phyloP scores from a whole-genome alignment of 352 stramenopile species.

The Pythium rishiriense region DNA sequence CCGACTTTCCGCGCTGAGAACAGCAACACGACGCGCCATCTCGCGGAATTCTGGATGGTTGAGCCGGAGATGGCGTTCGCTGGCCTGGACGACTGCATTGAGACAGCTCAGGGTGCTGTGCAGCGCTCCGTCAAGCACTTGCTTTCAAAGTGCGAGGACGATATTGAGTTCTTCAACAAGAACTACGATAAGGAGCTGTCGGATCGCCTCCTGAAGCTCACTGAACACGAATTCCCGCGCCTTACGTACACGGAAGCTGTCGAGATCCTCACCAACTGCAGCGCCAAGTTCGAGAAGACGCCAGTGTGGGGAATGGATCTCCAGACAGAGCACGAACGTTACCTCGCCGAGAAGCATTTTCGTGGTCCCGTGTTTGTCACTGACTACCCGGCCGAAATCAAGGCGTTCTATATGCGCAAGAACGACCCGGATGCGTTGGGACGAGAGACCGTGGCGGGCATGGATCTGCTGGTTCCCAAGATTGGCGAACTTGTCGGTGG shows the following conservation, averaged over 20 bases:
- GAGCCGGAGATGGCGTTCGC: slow-evolving; percentile 93
- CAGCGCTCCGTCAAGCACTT: slow-evolving; percentile 86
- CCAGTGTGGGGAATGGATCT: slow-evolving; percentile 95
- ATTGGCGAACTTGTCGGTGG: slow-evolving; percentile 97
- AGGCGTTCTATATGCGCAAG: slow-evolving; percentile 99
- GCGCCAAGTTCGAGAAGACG: slow-evolving; percentile 81
- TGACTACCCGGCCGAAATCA: slow-evolving; percentile 97
- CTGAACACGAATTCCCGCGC: slow-evolving; percentile 88
- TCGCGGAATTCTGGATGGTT: slow-evolving; percentile 99
- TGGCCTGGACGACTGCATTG: slow-evolving; percentile 88
- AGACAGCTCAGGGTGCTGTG: slow-evolving; percentile 92
- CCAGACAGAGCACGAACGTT: slow-evolving; percentile 97
- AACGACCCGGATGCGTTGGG: slow-evolving; percentile 81
- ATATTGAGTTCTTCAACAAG: slow-evolving; percentile 94
- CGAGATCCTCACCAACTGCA: slow-evolving; percentile 88
- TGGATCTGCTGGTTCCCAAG: slow-evolving; percentile 97
- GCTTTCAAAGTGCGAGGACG: slow-evolving; percentile 85
- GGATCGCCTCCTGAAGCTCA: slow-evolving; percentile 79
- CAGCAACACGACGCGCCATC: slow-evolving; percentile 96
- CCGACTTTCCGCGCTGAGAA: slow-evolving; percentile 99
- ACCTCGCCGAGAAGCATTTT: slow-evolving; percentile 89
- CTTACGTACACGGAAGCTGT: slow-evolving; percentile 96
- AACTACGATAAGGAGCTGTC: slow-evolving; percentile 87
- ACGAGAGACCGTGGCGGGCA: slow-evolving; percentile 95
- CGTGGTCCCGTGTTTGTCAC: slow-evolving; percentile 94